Evolutionary conservation across 805 yeast genomes (phyloP), one percentile per base, ranked within the genome.

Genomic region (Candida verbasci): DNA sequence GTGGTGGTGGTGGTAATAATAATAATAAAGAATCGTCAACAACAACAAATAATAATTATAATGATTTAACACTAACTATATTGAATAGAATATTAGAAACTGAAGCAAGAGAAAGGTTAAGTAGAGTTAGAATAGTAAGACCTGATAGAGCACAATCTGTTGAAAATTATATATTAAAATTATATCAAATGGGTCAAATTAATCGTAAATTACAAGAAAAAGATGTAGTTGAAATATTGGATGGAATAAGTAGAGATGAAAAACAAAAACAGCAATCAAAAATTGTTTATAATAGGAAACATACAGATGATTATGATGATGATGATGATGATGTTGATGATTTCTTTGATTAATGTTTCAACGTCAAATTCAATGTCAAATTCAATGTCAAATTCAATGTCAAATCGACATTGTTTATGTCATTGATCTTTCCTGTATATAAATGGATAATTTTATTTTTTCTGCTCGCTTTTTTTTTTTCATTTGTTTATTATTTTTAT

Each of bases 131-230:
- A 20, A 74, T 93, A 55, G 98, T 91, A 29, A 78, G 89, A 52
- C 94, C 94, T 2, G 97, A 93, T 36, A 70, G 97, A 39, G 97
- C 95, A 1, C 73, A 75, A 35, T 85, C 88, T 3, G 97, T 88
- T 10, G 97, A 91, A 50, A 79, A 81, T 43, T 78, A 91, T 49
- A 63, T 91, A 30, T 62, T 83, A 18, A 77, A 80, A 48, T 62
- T 91, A 56, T 84, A 80, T 7, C 77, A 79, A 42, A 72, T 83
- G 46, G 97, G 97, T 2, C 86, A 83, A 41, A 63, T 91, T 24
- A 67, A 76, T 37, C 72, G 79, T 42, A 86, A 86, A 55, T 67
- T 91, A n/a, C 68, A 72, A 7, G 97, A 93, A 55, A 70, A 74
- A 23, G 96, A 88, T 45, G 74, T 91, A 36, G 95, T 88, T 21